These are phyloP conservation scores for Wickerhamomyces bovis DNA, from an alignment of 805 yeast species.

Conservation along the genomic window DNA sequence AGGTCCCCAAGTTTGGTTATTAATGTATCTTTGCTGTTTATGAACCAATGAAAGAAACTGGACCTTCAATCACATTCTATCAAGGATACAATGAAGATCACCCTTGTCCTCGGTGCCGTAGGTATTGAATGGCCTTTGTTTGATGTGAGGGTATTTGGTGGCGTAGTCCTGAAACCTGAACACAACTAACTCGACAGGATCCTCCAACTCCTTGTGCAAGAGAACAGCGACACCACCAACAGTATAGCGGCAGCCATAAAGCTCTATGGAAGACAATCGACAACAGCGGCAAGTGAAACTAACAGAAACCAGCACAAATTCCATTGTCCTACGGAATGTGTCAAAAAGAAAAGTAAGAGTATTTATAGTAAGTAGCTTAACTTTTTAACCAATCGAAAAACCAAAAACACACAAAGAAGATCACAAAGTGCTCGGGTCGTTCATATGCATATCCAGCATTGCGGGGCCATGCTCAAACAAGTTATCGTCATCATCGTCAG, in stretches of 20 bases:
- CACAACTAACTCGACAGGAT: neutral
- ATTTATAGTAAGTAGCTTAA: too few species aligned
- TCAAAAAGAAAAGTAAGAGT: neutral
- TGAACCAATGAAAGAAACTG: too few species aligned
- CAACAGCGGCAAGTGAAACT: neutral
- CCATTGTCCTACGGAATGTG: too few species aligned
- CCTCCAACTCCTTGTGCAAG: neutral
- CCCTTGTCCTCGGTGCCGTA: neutral
- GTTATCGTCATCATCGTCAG: neutral
- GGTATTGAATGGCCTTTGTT: neutral
- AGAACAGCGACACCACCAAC: neutral
- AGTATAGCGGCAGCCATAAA: neutral
- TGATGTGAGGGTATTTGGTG: neutral
- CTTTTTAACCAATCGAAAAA: neutral
- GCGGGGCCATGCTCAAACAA: neutral
- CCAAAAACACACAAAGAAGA: neutral
- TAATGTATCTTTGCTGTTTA: too few species aligned
- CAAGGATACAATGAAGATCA: neutral
- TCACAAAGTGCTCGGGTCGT: neutral
- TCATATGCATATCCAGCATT: neutral
- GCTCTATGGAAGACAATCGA: neutral
- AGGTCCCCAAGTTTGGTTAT: too few species aligned
- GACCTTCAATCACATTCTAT: too few species aligned
- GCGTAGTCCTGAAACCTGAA: neutral
- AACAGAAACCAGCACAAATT: neutral